Base-by-base conservation (phyloP, 306 rosid species). In the Sphenostylis stenocarpa region DNA sequence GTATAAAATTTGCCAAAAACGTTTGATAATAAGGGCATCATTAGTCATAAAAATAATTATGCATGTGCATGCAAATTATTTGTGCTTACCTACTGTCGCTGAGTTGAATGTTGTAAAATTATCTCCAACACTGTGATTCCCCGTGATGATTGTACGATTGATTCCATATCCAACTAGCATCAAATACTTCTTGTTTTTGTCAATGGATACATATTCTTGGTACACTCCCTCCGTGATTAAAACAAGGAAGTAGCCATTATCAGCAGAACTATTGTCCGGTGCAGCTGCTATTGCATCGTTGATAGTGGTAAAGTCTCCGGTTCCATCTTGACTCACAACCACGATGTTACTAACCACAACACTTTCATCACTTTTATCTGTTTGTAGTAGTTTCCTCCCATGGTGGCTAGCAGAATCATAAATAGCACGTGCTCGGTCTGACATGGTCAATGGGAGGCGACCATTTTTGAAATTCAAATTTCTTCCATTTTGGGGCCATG, bases 91-190 rank as follows among this genome's bases (percentile, higher is more conserved):
- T 53, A 93, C 77, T 44, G 98, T 91, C 17, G 93, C 88, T 2
- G 97, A 88, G 69, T 89, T 91, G 83, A 91, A 91, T 16, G 97
- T 93, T 7, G 98, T 93, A 76, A 62, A 89, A 14, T 89, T 88
- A 74, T 91, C 97, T 0, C 49, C 92, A n/a, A 91, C 96, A 47
- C 82, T 93, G 13, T 85, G 84, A 58, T 82, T 60, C 0, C 98
- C 98, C 0, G 97, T 93, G 64, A 93, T 74, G 7, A 91, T 45
- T 0, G 97, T 91, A 51, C 34, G 86, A 70, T 91, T 91, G 58
- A 89, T 91, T 0, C 98, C 97, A 1, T 89, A 93, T 52, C 98
- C 97, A 15, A 93, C 81, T 33, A 93, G 65, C 98, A 93, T 87
- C 80, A 93, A 75, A 70, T 88, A 81, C 73, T 51, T 84, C 72